Conservation (phyloP, 805 yeast species). For the Starmerella asiatica region DNA sequence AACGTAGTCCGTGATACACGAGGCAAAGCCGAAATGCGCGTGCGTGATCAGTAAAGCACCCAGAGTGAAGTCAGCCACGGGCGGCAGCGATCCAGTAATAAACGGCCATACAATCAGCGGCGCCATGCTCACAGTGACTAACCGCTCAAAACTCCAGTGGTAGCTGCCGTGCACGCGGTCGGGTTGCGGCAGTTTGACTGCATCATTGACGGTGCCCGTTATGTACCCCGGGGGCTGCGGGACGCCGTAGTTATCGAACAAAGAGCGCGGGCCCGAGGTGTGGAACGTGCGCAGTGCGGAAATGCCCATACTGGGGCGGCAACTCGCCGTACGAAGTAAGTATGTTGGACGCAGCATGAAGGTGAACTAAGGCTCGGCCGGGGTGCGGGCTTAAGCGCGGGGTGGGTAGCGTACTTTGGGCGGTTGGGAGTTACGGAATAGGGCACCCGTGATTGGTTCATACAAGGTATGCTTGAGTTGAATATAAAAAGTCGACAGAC, state of each 20-base stretch:
- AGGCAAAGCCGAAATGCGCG: constrained; percentile 71
- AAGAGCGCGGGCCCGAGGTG: constrained; percentile 15
- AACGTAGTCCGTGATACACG: constrained; percentile 87
- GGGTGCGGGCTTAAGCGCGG: no score
- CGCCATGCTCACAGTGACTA: constrained; percentile 52
- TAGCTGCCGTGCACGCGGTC: constrained; percentile 63
- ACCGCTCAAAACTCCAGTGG: constrained; percentile 88
- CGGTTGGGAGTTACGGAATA: no score
- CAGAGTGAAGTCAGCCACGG: constrained; percentile 59
- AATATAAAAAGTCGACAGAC: no score
- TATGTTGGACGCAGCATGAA: no score
- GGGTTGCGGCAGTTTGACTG: constrained; percentile 52
- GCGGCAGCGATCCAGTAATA: constrained; percentile 55
- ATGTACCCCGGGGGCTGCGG: constrained; percentile 84
- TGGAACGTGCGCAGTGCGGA: constrained; percentile 1
- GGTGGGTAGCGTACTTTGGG: constrained; percentile 11
- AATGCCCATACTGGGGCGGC: no score
- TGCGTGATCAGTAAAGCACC: constrained; percentile 59
- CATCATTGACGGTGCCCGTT: constrained; percentile 88
- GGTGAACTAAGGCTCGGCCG: no score
- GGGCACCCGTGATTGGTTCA: no score
- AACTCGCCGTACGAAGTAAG: no score
- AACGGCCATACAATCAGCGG: constrained; percentile 71
- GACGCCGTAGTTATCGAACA: constrained; percentile 28
- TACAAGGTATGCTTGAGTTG: no score